Percentiles rank a stretch among this genome's conserved stretches.
Evolutionary conservation across 192 early-diverging fungal species (phyloP).

Genomic region (Umbelopsis ramanniana): DNA sequence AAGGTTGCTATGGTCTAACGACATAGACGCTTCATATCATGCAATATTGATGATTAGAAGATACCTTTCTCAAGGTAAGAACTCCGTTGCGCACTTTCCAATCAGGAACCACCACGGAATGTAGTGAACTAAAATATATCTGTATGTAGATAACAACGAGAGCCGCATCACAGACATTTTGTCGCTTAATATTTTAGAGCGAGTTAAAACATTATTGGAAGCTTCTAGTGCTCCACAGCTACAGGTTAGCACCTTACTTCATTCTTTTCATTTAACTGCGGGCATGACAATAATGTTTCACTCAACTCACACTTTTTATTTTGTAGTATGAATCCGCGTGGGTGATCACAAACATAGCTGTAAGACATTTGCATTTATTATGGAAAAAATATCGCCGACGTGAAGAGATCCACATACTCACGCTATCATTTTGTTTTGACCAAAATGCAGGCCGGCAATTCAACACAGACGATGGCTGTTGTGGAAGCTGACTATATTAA

Average conservation of each 20-base stretch:
- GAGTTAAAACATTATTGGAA: conserved; percentile 25
- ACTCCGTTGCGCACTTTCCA: background rate
- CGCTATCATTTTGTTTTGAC: background rate
- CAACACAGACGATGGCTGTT: conserved; percentile 32
- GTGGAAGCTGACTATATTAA: conserved; percentile 31
- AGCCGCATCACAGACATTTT: conserved; percentile 30
- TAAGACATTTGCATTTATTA: conserved; percentile 16
- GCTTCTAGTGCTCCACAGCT: conserved; percentile 4
- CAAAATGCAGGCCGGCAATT: conserved; percentile 35
- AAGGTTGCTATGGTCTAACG: background rate
- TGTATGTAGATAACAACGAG: conserved; percentile 23
- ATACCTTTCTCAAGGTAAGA: conserved; percentile 17
- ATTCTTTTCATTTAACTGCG: background rate
- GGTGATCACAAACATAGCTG: conserved; percentile 48
- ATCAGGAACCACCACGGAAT: background rate
- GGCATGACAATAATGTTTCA: background rate
- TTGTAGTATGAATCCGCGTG: conserved; percentile 43
- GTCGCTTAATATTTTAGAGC: conserved; percentile 31
- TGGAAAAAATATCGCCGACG: background rate
- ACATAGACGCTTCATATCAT: conserved; percentile 18
- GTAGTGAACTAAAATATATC: background rate
- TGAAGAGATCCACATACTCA: background rate
- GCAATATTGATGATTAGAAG: conserved; percentile 20
- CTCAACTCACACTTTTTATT: background rate
- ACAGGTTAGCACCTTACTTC: conserved; percentile 24